These are phyloP conservation scores for Phlebiopsis gigantea DNA, from an alignment of 768 basidiomycete genomes.

Conservation along the genomic window DNA sequence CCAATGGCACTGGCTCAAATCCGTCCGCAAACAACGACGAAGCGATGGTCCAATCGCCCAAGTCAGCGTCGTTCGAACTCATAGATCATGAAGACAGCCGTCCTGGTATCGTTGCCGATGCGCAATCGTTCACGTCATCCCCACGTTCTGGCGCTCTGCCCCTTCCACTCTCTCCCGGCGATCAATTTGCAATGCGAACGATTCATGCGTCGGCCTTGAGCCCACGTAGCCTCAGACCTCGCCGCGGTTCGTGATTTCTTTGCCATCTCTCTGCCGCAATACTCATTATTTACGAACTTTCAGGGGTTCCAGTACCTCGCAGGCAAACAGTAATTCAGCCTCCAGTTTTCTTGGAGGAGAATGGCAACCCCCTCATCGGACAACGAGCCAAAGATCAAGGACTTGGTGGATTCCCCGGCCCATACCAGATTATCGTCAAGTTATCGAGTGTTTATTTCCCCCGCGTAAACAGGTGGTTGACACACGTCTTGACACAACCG, in stretches of 20 bases:
- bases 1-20: not conserved
- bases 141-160: conserved; percentile 18
- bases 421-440: conserved; percentile 31
- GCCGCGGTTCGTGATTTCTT: not conserved
- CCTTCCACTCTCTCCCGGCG: not conserved
- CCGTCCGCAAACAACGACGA: not conserved
- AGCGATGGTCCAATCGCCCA: conserved; percentile 3
- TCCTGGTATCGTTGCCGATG: conserved; percentile 21
- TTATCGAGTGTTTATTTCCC: conserved; percentile 41
- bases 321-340: conserved; percentile 30
- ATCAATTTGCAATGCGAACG: not conserved
- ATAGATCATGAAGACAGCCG: conserved; percentile 9
- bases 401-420: conserved; percentile 45
- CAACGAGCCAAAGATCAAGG: conserved; percentile 31
- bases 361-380: conserved; percentile 3
- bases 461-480: conserved; percentile 35
- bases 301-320: conserved; percentile 23
- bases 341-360: not conserved
- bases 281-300: not conserved
- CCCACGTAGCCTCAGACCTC: not conserved
- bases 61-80: not conserved
- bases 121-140: conserved; percentile 29
- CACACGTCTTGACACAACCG: conserved; percentile 21
- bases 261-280: not conserved
- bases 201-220: not conserved